Evolutionary conservation across 1,139 yeast genomes (phyloP).

Genomic region (Insectozyma bohioensis): DNA sequence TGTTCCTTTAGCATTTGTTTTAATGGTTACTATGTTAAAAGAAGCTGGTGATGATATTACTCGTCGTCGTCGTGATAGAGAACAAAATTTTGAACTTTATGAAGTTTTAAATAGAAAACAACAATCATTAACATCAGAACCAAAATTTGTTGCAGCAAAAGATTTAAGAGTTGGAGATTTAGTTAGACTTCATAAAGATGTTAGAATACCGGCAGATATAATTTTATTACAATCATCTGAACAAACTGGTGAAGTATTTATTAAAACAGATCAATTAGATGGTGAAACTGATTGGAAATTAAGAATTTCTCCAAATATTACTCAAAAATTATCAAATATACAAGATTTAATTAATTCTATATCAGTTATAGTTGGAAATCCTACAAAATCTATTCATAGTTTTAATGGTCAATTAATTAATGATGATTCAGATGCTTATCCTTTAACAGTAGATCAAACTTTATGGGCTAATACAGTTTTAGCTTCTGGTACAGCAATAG

Average conservation of each 20-base stretch:
- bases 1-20: conserved; percentile 91
- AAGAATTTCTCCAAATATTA: conserved; percentile 68
- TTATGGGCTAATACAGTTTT: conserved; percentile 98
- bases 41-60: conserved; percentile 94
- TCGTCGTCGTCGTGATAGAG: conserved; percentile 85
- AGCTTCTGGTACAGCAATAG: conserved; percentile 90
- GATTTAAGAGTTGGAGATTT: conserved; percentile 84
- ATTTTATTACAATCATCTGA: conserved; percentile 83
- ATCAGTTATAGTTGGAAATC: conserved; percentile 67
- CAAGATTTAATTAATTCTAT: conserved; percentile 36
- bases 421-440: conserved; percentile 52
- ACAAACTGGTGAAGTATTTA: conserved; percentile 80
- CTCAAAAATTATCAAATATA: conserved; percentile 57
- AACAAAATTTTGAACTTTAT: conserved; percentile 80
- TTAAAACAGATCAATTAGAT: conserved; percentile 95
- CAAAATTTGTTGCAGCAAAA: conserved; percentile 52
- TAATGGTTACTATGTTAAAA: conserved; percentile 89
- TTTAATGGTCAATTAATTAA: conserved; percentile 72
- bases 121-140: conserved; percentile 26
- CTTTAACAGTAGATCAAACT: conserved; percentile 85
- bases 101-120: conserved; percentile 56
- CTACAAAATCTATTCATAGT: conserved; percentile 78
- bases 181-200: conserved; percentile 77
- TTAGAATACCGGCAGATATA: conserved; percentile 91
- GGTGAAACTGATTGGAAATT: conserved; percentile 99